Base-by-base conservation (phyloP, 208 protist genomes). In the Sergeia podlipaevii region DNA sequence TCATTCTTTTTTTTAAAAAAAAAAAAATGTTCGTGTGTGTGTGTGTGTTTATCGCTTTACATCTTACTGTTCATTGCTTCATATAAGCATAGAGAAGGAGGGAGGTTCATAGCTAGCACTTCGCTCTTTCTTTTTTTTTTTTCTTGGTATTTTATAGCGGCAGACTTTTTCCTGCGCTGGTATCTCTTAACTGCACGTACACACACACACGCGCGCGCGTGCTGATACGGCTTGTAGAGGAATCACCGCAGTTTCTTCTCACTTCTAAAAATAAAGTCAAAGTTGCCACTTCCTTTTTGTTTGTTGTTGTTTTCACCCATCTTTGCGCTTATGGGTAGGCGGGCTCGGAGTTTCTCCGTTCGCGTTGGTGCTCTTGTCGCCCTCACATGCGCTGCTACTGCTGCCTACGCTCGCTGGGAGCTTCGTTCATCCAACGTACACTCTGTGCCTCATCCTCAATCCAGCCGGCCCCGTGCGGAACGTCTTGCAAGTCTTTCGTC, bases 321-420 rank as follows among this genome's bases (percentile, higher is more conserved):
- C n/a, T n/a, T n/a, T n/a, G n/a, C n/a, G n/a, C 42, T 26, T 21
- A 85, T 90, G 74, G 57, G 74, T n/a, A 63, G 77, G 24, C 43
- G 29, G 8, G 58, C 66, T 15, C 70, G 78, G 8, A 65, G 68
- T 26, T 57, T 90, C 46, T 36, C 62, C 1, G 27, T 74, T 4
- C 75, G 75, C n/a, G 60, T 67, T 15, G 58, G 34, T 5, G 60
- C 29, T 26, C 52, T 60, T 0, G 61, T 36, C 5, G 48, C 57
- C 8, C 41, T 36, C 11, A 27, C 54, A 32, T 34, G 34, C 23
- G 42, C 24, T 2, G 51, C 47, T 2, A 58, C 50, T 15, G 50
- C 68, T 24, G 20, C 47, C 8, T 67, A 73, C 41, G 66, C 70
- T 6, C 80, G 85, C n/a, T 92, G 80, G 80, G 28, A 63, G 32